A percentile compares a stretch with the other conserved stretches of the same genome.
Conservation (phyloP, 495 filamentous ascomycete species). For the Cetradonia linearis region DNA sequence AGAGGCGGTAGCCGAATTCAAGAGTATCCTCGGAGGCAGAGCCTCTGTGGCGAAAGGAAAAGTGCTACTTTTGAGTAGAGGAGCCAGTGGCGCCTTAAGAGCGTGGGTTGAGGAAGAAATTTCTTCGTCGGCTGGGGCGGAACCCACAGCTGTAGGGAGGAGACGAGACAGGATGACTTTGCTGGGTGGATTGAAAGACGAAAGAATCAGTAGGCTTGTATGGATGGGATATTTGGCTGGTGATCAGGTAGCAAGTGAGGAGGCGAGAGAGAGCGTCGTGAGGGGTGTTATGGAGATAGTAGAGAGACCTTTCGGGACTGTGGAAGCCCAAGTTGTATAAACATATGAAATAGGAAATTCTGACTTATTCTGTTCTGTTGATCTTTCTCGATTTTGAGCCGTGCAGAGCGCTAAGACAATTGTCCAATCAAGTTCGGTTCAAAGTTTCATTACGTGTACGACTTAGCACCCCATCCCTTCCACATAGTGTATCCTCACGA, state of each 20-base stretch:
- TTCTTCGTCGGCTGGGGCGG: conserved; percentile 1
- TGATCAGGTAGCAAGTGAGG: conserved; percentile 75
- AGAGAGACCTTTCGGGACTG: conserved; percentile 77
- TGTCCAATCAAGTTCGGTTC: not conserved
- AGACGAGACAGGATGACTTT: conserved; percentile 33
- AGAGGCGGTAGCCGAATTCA: conserved; percentile 60
- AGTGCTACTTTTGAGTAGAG: conserved; percentile 63
- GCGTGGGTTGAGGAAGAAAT: conserved; percentile 51
- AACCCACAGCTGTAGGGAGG: conserved; percentile 32
- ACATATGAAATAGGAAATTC: not conserved
- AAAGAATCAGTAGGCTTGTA: conserved; percentile 66
- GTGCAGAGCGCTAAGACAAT: not conserved
- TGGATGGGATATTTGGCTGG: conserved; percentile 90
- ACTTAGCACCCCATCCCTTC: not conserved
- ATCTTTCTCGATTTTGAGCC: not conserved
- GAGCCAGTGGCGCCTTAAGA: conserved; percentile 51
- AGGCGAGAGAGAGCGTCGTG: conserved; percentile 68
- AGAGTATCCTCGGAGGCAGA: conserved; percentile 62
- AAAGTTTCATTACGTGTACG: not conserved
- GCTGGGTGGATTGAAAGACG: conserved; percentile 63
- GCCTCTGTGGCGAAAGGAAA: conserved; percentile 60
- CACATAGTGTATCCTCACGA: not conserved
- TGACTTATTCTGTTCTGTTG: not conserved
- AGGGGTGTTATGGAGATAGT: conserved; percentile 83
- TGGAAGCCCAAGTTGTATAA: conserved; percentile 59